Evolutionary conservation across 2,329 filamentous ascomycete genomes (phyloP).

Genomic region (Monosporascus sp.): DNA sequence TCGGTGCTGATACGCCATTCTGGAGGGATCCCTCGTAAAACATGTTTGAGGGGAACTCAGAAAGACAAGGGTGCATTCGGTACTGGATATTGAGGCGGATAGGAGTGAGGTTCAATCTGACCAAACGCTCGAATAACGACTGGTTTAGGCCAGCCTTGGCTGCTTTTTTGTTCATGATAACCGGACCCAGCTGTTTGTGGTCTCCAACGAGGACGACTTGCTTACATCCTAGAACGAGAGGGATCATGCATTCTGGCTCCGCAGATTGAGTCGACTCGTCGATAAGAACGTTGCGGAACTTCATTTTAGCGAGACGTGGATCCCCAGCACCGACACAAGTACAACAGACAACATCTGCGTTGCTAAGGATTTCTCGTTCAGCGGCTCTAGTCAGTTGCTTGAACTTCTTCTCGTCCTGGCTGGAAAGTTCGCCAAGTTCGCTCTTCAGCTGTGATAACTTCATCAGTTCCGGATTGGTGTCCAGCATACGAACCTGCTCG

Average conservation of each 20-base stretch:
- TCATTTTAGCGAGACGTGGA: slow-evolving; percentile 91
- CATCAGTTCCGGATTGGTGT: slow-evolving; percentile 87
- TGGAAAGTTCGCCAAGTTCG: slow-evolving; percentile 85
- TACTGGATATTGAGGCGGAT: slow-evolving; percentile 97
- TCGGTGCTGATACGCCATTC: slow-evolving; percentile 87
- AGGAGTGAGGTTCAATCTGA: slow-evolving; percentile 83
- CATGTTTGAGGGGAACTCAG: slow-evolving; percentile 98
- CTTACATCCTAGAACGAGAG: slow-evolving; percentile 93
- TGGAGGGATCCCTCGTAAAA: slow-evolving; percentile 97
- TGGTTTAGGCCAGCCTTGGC: slow-evolving; percentile 97
- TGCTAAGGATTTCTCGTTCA: slow-evolving; percentile 89
- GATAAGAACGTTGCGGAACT: slow-evolving; percentile 95
- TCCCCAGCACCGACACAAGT: slow-evolving; percentile 97
- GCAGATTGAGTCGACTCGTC: slow-evolving; percentile 98
- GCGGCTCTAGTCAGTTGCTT: slow-evolving; percentile 91
- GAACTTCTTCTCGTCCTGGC: slow-evolving; percentile 97
- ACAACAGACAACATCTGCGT: slow-evolving; percentile 97
- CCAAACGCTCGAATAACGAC: slow-evolving; percentile 94
- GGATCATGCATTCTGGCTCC: slow-evolving; percentile 98
- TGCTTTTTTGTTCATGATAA: slow-evolving; percentile 99
- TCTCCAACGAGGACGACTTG: slow-evolving; percentile 98
- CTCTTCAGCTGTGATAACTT: slow-evolving; percentile 92
- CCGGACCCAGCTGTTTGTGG: slow-evolving; percentile 94
- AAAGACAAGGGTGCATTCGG: slow-evolving; percentile 97
- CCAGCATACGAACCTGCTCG: slow-evolving; percentile 95